Conservation (phyloP, 306 rosid genomes). For the Nissolia schottii region DNA sequence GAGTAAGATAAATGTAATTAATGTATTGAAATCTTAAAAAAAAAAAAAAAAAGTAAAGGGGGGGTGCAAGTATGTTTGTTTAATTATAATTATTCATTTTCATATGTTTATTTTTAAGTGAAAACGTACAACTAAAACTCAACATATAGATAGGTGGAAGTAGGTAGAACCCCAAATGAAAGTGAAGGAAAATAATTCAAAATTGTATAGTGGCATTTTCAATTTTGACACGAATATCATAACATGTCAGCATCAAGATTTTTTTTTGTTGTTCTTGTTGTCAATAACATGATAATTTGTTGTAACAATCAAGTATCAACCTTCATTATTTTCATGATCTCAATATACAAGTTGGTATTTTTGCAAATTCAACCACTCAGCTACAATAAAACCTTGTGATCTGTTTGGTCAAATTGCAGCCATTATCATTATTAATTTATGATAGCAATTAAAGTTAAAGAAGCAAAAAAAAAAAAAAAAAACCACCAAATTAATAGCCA, state of each 20-base stretch:
- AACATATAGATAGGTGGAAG: not conserved
- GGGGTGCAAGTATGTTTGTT: not conserved
- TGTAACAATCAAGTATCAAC: not conserved
- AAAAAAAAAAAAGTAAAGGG: too few relatives aligned
- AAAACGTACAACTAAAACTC: not conserved
- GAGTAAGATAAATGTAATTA: too few relatives aligned
- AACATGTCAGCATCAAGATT: not conserved
- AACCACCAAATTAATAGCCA: not conserved
- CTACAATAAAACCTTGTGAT: not conserved
- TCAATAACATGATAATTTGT: not conserved
- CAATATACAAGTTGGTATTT: not conserved
- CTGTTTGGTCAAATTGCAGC: not conserved
- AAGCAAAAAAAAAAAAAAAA: not conserved
- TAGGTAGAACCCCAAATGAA: not conserved
- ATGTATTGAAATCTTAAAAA: too few relatives aligned
- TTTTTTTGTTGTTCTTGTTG: not conserved
- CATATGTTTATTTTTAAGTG: not conserved
- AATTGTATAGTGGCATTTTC: not conserved
- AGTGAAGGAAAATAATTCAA: not conserved
- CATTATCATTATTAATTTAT: not conserved
- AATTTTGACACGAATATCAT: not conserved
- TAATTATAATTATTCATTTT: too few relatives aligned
- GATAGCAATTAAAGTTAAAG: not conserved
- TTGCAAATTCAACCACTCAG: not conserved
- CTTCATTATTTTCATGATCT: not conserved